These are phyloP conservation scores for Alternaria sp. DNA, from an alignment of 2,329 filamentous ascomycete species.

Conservation along the genomic window DNA sequence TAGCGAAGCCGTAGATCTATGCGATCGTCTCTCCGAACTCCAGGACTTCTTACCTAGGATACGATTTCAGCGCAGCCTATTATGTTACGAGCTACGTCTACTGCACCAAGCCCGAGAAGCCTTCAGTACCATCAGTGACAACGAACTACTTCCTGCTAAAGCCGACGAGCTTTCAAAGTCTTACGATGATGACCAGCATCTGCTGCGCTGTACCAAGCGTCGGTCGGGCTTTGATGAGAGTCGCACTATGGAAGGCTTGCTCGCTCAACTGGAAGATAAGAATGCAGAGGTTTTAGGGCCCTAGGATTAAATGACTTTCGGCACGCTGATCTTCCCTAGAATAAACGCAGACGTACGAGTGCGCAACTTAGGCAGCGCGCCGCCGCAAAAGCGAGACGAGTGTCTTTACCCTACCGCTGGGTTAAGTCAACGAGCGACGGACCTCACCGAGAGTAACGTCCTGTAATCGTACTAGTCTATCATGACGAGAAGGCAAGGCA, in stretches of 20 bases:
- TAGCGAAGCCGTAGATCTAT: slow-evolving; percentile 43
- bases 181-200: slow-evolving; percentile 32
- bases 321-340: slow-evolving; percentile 20
- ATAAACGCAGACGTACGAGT: slow-evolving; percentile 33
- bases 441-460: background rate
- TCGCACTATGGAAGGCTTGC: slow-evolving; percentile 28
- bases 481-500: too few species aligned
- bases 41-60: slow-evolving; percentile 34
- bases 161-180: slow-evolving; percentile 26
- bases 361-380: slow-evolving; percentile 34
- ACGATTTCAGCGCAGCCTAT: slow-evolving; percentile 38
- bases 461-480: background rate
- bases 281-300: slow-evolving; percentile 17
- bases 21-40: slow-evolving; percentile 32
- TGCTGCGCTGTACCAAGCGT: slow-evolving; percentile 20
- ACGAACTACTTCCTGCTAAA: slow-evolving; percentile 10
- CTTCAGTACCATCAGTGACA: slow-evolving; percentile 22
- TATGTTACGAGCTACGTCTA: slow-evolving; percentile 36
- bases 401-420: slow-evolving; percentile 34
- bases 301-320: too few species aligned
- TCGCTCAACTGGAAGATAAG: slow-evolving; percentile 29
- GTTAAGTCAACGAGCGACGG: slow-evolving; percentile 15
- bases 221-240: slow-evolving; percentile 44
- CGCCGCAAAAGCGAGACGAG: slow-evolving; percentile 32
- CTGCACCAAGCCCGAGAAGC: slow-evolving; percentile 33